Conservation (phyloP, 352 stramenopile genomes). For the Phytophthora colocasiae region DNA sequence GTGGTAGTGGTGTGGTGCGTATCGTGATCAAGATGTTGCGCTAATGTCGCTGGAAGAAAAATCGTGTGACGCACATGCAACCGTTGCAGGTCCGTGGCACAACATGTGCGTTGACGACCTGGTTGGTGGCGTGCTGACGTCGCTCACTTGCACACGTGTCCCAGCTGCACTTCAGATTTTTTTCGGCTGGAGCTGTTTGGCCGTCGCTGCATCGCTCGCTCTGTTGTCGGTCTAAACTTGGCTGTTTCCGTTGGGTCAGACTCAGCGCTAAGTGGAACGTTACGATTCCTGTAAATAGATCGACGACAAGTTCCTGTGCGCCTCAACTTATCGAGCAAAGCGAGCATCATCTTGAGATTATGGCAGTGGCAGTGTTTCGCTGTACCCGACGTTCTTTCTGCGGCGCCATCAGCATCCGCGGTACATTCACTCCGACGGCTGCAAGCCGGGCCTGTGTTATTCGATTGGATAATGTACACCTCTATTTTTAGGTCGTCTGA, state of each 20-base stretch:
- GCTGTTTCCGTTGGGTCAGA: neutral
- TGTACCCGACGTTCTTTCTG: conserved; percentile 12
- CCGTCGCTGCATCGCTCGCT: conserved; percentile 24
- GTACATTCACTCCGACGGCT: conserved; percentile 1
- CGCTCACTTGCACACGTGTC: conserved; percentile 15
- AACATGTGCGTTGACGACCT: neutral
- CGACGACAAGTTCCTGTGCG: no score
- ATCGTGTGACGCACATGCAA: conserved; percentile 14
- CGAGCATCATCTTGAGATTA: conserved; percentile 15
- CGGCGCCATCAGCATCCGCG: conserved; percentile 9
- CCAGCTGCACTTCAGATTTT: conserved; percentile 29
- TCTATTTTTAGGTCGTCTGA: conserved; percentile 15
- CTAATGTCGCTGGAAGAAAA: conserved; percentile 20
- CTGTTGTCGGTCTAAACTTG: neutral
- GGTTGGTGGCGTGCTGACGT: conserved; percentile 14
- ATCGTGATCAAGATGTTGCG: conserved; percentile 6
- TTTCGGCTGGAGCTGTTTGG: conserved; percentile 4
- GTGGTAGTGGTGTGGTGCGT: conserved; percentile 15
- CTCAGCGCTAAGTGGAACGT: no score
- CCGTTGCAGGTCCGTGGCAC: conserved; percentile 1
- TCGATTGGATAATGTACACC: conserved; percentile 26
- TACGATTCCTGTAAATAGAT: no score
- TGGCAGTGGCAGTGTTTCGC: conserved; percentile 1
- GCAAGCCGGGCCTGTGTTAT: conserved; percentile 1
- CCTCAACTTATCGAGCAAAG: neutral